These are phyloP conservation scores for Psilocybe azurescens DNA, from an alignment of 768 basidiomycete species.

Conservation along the genomic window DNA sequence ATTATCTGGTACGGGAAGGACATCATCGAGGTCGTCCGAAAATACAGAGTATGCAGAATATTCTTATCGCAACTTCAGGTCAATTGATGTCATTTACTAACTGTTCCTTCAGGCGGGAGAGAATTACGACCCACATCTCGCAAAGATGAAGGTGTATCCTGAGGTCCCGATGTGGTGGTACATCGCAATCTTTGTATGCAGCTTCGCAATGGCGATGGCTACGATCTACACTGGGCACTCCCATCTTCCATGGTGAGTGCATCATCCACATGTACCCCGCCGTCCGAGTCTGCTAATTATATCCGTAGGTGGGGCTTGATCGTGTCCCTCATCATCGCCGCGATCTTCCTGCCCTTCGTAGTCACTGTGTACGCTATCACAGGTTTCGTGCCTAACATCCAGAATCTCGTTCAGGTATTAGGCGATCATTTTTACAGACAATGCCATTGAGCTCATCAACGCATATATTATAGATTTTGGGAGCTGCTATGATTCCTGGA, in stretches of 20 bases:
- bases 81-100: neutral
- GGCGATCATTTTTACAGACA: too few relatives aligned
- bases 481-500: constrained; percentile 51
- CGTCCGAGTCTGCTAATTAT: neutral
- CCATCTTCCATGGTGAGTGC: constrained; percentile 57
- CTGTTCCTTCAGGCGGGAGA: constrained; percentile 30
- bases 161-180: constrained; percentile 61
- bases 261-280: neutral
- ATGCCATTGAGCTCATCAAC: too few relatives aligned
- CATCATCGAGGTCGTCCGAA: constrained; percentile 44
- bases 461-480: constrained; percentile 46
- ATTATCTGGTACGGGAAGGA: constrained; percentile 59
- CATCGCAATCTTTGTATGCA: constrained; percentile 43
- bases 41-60: constrained; percentile 39
- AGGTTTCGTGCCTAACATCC: constrained; percentile 43
- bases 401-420: constrained; percentile 36
- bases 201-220: constrained; percentile 57
- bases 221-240: constrained; percentile 58
- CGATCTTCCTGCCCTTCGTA: constrained; percentile 55
- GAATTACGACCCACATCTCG: constrained; percentile 56
- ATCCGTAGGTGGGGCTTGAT: constrained; percentile 51
- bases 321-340: constrained; percentile 56
- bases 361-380: constrained; percentile 59
- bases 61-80: too few relatives aligned
- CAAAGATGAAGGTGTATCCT: constrained; percentile 53